phyloP scores from a whole-genome alignment of 306 rosid species.

The Dicorynia guianensis region DNA sequence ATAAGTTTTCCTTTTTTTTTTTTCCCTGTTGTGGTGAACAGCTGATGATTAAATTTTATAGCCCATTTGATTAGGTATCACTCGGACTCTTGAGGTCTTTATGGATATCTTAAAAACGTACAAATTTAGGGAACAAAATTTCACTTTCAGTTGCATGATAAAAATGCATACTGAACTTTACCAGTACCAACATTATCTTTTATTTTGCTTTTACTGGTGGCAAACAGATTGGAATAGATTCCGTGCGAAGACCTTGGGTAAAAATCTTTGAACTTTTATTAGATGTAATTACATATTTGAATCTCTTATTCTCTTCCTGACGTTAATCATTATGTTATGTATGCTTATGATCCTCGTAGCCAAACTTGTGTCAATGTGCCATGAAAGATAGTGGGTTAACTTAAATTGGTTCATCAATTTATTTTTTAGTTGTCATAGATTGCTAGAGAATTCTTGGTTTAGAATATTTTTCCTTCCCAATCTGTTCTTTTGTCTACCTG shows the following conservation, averaged over 20 bases:
- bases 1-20: no score
- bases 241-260: not conserved
- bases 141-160: not conserved
- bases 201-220: no score
- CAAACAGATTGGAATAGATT: not conserved
- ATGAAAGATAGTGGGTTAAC: not conserved
- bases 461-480: not conserved
- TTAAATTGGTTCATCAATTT: not conserved
- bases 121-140: not conserved
- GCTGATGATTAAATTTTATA: not conserved
- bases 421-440: not conserved
- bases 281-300: not conserved
- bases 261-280: not conserved
- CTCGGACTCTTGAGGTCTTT: not conserved
- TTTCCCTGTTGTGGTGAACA: not conserved
- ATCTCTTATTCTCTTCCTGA: not conserved
- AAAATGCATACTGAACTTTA: not conserved
- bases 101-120: not conserved
- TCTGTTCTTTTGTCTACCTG: not conserved
- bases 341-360: not conserved
- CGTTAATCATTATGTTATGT: not conserved
- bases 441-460: not conserved
- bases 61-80: not conserved
- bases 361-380: not conserved
- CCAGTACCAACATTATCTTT: not conserved